Base-by-base conservation (phyloP, 805 yeast genomes). In the Starmera pachycereana region DNA sequence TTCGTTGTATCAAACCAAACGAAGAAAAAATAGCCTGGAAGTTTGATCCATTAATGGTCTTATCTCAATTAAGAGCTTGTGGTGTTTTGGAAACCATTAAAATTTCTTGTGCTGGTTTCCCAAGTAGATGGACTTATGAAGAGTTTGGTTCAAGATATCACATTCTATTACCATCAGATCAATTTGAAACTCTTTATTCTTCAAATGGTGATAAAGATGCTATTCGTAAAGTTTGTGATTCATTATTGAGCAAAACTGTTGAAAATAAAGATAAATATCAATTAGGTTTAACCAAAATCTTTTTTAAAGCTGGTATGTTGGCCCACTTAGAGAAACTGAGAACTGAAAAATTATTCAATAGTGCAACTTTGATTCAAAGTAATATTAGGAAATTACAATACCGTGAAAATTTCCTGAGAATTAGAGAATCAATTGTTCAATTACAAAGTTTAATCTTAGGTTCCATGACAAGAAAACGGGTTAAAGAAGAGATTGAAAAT, bases 61-160 rank as follows among this genome's bases (percentile, higher is more conserved):
- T 92, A 44, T 81, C 95, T 6, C 98, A 90, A 62, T 71, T 90
- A 46, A 76, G 98, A 58, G 98, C 98, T 6, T 90, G 98, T 70
- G 98, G 98, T 81, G 97, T 90, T 36, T 69, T 90, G 50, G 98
- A 92, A 60, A 92, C 98, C 2, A 90, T 90, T 56, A 71, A 96
- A 54, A 90, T 90, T 37, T 89, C 97, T 2, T 89, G 97, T 65
- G 97, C 96, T 38, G 98, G 98, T 33, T 90, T 89, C 72, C 98
- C 98, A 13, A 82, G 96, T 0, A 73, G 97, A 57, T 87, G 96
- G 88, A 77, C 95, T 3, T 92, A 87, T 57, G 88, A 81, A 39
- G 97, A 92, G 57, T 90, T 90, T 67, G 95, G 88, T 14, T 74
- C 79, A 46, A 76, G 96, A 54, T 90, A 88, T 59, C 90, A 87